Conservation (phyloP, 805 yeast genomes). For the Candida railenensis region DNA sequence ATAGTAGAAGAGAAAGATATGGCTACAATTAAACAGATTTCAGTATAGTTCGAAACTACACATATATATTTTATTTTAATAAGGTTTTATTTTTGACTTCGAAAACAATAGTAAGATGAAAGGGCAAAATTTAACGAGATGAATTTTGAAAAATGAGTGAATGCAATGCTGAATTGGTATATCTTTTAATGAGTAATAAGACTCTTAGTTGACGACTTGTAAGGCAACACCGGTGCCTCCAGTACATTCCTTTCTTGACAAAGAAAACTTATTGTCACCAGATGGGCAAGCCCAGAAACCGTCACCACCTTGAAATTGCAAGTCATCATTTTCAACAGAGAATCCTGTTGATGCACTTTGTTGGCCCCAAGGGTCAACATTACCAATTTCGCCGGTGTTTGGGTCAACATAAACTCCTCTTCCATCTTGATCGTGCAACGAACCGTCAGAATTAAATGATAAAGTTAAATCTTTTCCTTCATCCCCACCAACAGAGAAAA, state of each 20-base stretch:
- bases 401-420: constrained; percentile 26
- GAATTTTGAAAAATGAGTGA: background rate
- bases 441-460: constrained; percentile 22
- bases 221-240: constrained; percentile 30
- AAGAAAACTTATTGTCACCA: constrained; percentile 21
- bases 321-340: constrained; percentile 34
- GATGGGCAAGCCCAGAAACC: constrained; percentile 41
- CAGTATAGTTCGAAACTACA: no score
- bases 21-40: no score
- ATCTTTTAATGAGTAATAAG: background rate
- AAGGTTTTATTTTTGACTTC: background rate
- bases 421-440: constrained; percentile 31
- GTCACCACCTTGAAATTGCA: constrained; percentile 30
- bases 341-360: constrained; percentile 38
- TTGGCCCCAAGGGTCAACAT: constrained; percentile 30
- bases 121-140: background rate
- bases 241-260: constrained; percentile 24
- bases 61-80: no score
- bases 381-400: constrained; percentile 31
- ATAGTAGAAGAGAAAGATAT: no score
- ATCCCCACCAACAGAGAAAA: constrained; percentile 32
- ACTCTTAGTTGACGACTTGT: constrained; percentile 12
- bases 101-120: background rate
- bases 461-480: constrained; percentile 25
- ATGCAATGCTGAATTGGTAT: background rate